A percentile compares a stretch with the other conserved stretches of the same genome.
Evolutionary conservation across 2,329 filamentous ascomycete genomes (phyloP).

Genomic region (Plenodomus lindquistii): DNA sequence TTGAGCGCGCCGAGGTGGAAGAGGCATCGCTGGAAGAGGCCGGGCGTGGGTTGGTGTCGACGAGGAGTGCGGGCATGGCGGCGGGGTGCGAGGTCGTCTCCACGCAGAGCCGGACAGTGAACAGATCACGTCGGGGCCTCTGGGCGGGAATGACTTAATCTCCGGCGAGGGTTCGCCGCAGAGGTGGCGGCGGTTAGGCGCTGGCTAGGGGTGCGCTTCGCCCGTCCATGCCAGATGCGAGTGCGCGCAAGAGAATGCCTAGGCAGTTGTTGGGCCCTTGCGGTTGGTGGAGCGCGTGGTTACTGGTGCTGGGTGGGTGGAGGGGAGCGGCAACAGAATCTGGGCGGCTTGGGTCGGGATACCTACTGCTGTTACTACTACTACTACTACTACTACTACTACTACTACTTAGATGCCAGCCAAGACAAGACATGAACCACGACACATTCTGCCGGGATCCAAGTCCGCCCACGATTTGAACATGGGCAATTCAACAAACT

Average conservation of each 20-base stretch:
- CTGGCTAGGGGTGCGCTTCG: constrained; percentile 9
- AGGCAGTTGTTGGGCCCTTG: background rate
- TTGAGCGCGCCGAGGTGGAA: constrained; percentile 21
- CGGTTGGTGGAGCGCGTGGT: background rate
- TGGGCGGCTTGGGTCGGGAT: background rate
- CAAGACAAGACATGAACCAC: too few relatives aligned
- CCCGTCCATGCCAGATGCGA: constrained; percentile 14
- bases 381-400: too few relatives aligned
- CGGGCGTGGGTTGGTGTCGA: constrained; percentile 32
- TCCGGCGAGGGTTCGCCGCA: constrained; percentile 12
- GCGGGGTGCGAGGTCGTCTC: constrained; percentile 25
- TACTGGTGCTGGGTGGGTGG: background rate
- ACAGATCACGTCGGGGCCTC: constrained; percentile 12
- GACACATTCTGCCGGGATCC: too few relatives aligned
- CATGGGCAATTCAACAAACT: too few relatives aligned
- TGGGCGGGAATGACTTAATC: constrained; percentile 7
- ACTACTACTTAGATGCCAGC: too few relatives aligned
- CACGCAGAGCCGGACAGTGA: constrained; percentile 20
- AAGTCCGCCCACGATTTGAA: too few relatives aligned
- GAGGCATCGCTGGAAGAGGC: constrained; percentile 32
- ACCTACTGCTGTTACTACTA: too few relatives aligned
- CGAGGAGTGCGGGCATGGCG: constrained; percentile 45
- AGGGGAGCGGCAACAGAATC: background rate
- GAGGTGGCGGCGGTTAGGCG: constrained; percentile 14
- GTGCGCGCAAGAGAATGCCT: constrained; percentile 1